These are phyloP conservation scores for Pleurotus djamor DNA, from an alignment of 768 basidiomycete genomes.

Conservation along the genomic window DNA sequence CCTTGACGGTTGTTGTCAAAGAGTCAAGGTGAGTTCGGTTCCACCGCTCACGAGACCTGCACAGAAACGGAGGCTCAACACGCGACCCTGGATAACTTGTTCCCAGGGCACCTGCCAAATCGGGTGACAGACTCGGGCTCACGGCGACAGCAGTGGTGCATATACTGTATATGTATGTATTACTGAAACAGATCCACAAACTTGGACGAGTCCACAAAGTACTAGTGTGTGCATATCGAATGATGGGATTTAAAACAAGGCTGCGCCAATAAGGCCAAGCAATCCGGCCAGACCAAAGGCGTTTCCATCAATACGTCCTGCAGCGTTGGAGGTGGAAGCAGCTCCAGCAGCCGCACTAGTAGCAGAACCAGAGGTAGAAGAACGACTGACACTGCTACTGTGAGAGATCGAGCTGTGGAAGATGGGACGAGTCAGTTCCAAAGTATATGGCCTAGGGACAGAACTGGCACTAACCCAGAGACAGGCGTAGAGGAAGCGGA, in stretches of 20 bases:
- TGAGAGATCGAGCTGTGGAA: slow-evolving; percentile 13
- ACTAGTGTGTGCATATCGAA: background rate
- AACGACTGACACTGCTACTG: background rate
- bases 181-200: background rate
- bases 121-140: background rate
- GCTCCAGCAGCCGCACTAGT: slow-evolving; percentile 21
- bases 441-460: background rate
- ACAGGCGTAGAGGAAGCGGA: slow-evolving; percentile 4
- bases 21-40: slow-evolving; percentile 3
- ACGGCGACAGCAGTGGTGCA: background rate
- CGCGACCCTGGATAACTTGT: background rate
- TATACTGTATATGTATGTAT: background rate
- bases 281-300: slow-evolving; percentile 44
- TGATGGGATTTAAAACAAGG: slow-evolving; percentile 35
- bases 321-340: slow-evolving; percentile 19
- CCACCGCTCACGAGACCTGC: background rate
- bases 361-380: slow-evolving; percentile 14
- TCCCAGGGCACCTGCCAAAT: background rate
- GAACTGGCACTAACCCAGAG: slow-evolving; percentile 3
- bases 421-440: no score
- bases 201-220: background rate
- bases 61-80: background rate
- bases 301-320: slow-evolving; percentile 21
- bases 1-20: slow-evolving; percentile 6
- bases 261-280: slow-evolving; percentile 48